Evolutionary conservation across 2,329 filamentous ascomycete genomes (phyloP).

Genomic region (Penicillium sp.): DNA sequence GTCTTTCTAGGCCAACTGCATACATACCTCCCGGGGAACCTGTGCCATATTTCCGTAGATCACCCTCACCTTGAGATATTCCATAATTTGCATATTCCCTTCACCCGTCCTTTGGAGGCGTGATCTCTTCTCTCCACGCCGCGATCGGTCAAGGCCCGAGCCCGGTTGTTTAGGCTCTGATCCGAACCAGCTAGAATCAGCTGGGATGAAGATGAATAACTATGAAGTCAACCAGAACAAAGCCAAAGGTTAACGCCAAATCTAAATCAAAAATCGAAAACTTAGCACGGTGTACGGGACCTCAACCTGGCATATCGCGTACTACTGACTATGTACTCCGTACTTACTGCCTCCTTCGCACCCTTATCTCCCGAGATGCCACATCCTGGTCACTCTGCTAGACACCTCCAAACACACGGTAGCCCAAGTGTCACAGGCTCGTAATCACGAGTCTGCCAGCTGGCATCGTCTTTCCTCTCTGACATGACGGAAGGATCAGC

Average conservation of each 20-base stretch:
- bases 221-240: background rate
- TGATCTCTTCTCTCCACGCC: background rate
- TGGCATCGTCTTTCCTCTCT: conserved; percentile 22
- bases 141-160: conserved; percentile 5
- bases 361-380: conserved; percentile 29
- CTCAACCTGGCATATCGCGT: background rate
- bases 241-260: background rate
- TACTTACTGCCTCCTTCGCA: conserved; percentile 22
- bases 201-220: background rate
- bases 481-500: conserved; percentile 11
- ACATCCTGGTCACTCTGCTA: conserved; percentile 27
- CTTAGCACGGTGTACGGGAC: background rate
- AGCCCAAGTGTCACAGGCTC: conserved; percentile 32
- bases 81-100: background rate
- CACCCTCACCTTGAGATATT: conserved; percentile 25
- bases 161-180: conserved; percentile 1
- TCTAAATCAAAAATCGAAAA: background rate
- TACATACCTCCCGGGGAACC: conserved; percentile 38
- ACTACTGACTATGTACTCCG: conserved; percentile 25
- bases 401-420: conserved; percentile 21
- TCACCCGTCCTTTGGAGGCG: background rate
- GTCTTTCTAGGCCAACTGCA: conserved; percentile 33
- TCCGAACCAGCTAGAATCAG: background rate
- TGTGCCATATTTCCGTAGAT: conserved; percentile 33
- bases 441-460: conserved; percentile 35